phyloP scores from a whole-genome alignment of 1,139 yeast genomes.

The Lizanozyma gosingica region DNA sequence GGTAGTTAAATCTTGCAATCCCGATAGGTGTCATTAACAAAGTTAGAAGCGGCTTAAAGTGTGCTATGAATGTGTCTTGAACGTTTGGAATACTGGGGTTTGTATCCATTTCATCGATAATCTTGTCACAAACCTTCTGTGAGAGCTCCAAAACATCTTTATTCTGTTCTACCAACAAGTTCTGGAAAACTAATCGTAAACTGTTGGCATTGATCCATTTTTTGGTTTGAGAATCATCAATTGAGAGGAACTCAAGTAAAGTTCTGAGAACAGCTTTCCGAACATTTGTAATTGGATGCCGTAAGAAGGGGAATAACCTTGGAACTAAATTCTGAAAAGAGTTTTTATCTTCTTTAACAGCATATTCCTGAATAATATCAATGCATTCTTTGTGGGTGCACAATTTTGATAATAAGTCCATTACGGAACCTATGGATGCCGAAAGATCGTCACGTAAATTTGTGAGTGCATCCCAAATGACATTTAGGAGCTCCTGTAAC shows the following conservation, averaged over 20 bases:
- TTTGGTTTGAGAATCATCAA: slow-evolving; percentile 56
- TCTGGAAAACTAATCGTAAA: slow-evolving; percentile 74
- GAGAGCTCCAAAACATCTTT: slow-evolving; percentile 61
- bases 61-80: slow-evolving; percentile 42
- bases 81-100: slow-evolving; percentile 25
- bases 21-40: slow-evolving; percentile 92
- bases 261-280: slow-evolving; percentile 84
- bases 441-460: slow-evolving; percentile 85
- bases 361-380: slow-evolving; percentile 57
- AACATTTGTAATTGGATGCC: slow-evolving; percentile 91
- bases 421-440: slow-evolving; percentile 91
- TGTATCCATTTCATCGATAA: slow-evolving; percentile 41
- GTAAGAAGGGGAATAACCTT: slow-evolving; percentile 78
- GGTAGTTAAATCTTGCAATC: slow-evolving; percentile 78
- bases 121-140: slow-evolving; percentile 47
- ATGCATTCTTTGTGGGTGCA: slow-evolving; percentile 78
- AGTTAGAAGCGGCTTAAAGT: slow-evolving; percentile 54
- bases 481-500: slow-evolving; percentile 58
- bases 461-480: slow-evolving; percentile 82
- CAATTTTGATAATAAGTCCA: slow-evolving; percentile 85
- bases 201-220: slow-evolving; percentile 74
- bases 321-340: slow-evolving; percentile 79
- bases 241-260: slow-evolving; percentile 64
- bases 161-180: slow-evolving; percentile 82
- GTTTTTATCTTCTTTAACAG: slow-evolving; percentile 38